Percentiles rank a stretch among this genome's conserved stretches.
These are phyloP conservation scores for Dendrobium nobile DNA, from an alignment of 106 monocot species.

Conservation along the genomic window DNA sequence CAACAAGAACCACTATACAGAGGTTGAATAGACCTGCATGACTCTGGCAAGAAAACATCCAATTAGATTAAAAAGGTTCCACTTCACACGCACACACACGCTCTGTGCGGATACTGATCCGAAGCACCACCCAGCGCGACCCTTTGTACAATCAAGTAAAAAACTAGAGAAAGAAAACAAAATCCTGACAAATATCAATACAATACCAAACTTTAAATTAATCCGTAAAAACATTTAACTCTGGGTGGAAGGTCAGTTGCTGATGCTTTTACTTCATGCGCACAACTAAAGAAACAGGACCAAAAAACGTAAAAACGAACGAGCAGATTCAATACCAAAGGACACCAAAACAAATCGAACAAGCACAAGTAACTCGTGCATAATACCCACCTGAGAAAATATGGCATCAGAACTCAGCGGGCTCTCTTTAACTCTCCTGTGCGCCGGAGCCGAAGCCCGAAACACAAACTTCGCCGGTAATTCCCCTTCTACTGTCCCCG, in stretches of 20 bases:
- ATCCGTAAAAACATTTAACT: no score
- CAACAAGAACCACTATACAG: constrained; percentile 73
- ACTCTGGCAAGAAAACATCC: constrained; percentile 33
- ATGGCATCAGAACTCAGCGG: constrained; percentile 89
- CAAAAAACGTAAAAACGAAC: neutral
- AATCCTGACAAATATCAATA: neutral
- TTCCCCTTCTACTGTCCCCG: neutral
- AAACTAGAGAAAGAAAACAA: neutral
- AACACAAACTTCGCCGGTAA: constrained; percentile 24
- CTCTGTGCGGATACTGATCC: neutral
- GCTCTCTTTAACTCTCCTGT: constrained; percentile 78
- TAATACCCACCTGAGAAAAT: constrained; percentile 61
- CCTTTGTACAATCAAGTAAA: neutral
- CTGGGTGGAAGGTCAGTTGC: no score
- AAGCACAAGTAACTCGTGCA: neutral
- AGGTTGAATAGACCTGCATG: constrained; percentile 79
- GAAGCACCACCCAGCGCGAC: neutral
- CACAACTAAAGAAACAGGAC: neutral
- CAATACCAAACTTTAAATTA: neutral
- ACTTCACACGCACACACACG: neutral
- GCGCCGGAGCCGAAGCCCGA: constrained; percentile 72
- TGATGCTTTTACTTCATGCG: neutral
- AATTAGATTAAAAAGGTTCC: neutral
- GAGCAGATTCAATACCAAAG: neutral
- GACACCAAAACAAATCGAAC: neutral